Evolutionary conservation across 78 protist genomes (phyloP), one percentile per base, ranked within the genome.

Genomic region (Goniomonas avonlea): DNA sequence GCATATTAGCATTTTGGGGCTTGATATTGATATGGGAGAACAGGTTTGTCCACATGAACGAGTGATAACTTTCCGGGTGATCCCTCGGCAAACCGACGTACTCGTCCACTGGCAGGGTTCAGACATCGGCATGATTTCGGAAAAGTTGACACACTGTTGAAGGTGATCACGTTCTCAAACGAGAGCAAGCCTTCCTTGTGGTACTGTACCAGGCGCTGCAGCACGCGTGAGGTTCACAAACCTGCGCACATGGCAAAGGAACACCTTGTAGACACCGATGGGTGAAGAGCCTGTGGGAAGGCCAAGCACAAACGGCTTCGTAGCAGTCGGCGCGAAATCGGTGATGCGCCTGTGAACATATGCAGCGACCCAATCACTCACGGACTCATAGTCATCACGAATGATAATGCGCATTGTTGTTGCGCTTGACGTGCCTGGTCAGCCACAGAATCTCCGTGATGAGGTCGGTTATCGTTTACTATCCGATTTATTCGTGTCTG

Each of bases 251-350:
- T n/a, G 11, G 15, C 21, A 21, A 15, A 34, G 7, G 71, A 38
- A 47, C 15, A 5, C 13, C 41, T 15, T 61, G 40, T 35, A 40
- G 5, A 85, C 34, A 17, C 73, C 79, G 9, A 88, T 56, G 31
- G 91, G 86, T 27, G 89, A 77, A 47, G 88, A 81, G 5, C 92
- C 92, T 25, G 93, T 90, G 34, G 93, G 93, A 40, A 90, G 77
- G 17, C 93, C 93, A 17, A 90, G 58, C 17, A 87, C 88, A 61
- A 75, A 87, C 21, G 85, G 87, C 50, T 69, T 40, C 27, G 37
- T 58, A 4, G 81, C 65, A 7, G 77, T 66, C 43, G 88, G 80
- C 55, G n/a, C 27, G 50, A 74, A 82, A 13, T 21, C 77, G 56
- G 58, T 70, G 40, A 90, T 90, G 58, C 85, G 77, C 20, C 61